These are phyloP conservation scores for Coemansia sp. DNA, from an alignment of 192 early-diverging fungal species.

Conservation along the genomic window DNA sequence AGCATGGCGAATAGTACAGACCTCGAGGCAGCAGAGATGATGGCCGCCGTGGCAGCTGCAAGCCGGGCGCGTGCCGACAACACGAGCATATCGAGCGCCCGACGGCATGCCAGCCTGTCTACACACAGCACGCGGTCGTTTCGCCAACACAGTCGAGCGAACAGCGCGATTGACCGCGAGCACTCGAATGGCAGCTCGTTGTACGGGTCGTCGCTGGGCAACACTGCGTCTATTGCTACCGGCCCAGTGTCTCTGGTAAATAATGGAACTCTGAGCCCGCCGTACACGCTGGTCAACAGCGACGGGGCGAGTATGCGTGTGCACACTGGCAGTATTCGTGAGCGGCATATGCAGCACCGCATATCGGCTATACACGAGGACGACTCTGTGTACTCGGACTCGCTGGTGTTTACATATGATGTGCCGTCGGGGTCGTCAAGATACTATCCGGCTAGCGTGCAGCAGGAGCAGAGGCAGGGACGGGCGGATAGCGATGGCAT, in stretches of 20 bases:
- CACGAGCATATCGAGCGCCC: not conserved
- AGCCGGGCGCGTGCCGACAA: not conserved
- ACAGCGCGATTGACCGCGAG: not conserved
- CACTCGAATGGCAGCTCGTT: not conserved
- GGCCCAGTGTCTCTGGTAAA: not conserved
- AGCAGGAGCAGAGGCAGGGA: not conserved
- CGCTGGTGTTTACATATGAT: conserved; percentile 16
- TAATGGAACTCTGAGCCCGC: conserved; percentile 35
- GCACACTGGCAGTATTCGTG: conserved; percentile 50
- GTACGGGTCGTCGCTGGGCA: not conserved
- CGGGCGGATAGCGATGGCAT: conserved; percentile 25
- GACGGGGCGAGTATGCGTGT: conserved; percentile 48
- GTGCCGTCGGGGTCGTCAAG: conserved; percentile 15
- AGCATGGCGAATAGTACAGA: not conserved
- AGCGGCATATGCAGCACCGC: conserved; percentile 35
- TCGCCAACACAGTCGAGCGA: not conserved
- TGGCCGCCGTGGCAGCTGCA: not conserved
- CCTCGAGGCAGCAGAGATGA: not conserved
- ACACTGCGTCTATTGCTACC: not conserved
- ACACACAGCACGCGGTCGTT: not conserved
- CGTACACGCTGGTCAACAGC: conserved; percentile 46
- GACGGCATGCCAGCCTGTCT: not conserved
- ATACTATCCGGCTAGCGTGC: conserved; percentile 3
- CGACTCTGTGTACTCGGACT: conserved; percentile 34
- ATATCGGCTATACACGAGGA: conserved; percentile 42